Base-by-base conservation (phyloP, 164 flowering plant species). In the Saururus chinensis region DNA sequence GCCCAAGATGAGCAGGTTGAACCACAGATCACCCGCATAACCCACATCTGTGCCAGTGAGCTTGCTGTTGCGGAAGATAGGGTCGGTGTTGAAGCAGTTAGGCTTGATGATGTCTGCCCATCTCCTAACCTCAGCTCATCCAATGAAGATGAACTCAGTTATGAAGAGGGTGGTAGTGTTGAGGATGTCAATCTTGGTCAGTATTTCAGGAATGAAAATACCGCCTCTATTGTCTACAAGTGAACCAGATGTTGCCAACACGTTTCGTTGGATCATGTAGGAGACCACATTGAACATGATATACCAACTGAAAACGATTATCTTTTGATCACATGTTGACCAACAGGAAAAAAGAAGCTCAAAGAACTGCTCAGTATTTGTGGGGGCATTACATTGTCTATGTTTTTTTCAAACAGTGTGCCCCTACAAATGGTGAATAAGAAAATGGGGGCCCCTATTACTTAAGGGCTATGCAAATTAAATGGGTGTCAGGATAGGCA, bases 191-290 rank as follows among this genome's bases (percentile, higher is more conserved):
- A 92, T 56, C 74, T 92, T 92, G 20, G 98, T 92, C 1, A 92
- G 81, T 62, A 92, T 74, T 63, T 92, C 98, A n/a, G 79, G 98
- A 73, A 92, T 92, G 95, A 92, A 92, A 20, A 92, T 92, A 7
- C 98, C 98, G 0, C 97, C 98, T 0, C 98, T 1, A 92, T 89
- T 59, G 98, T 97, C 98, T 97, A 92, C 70, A 96, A 84, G 82
- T 92, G 98, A 37, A 92, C 98, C 9, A 92, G 45, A 76, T 92
- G 96, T 49, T n/a, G 98, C 70, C 70, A 89, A 97, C 60, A 53
- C 71, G 71, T 81, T 89, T 97, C n/a, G n/a, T n/a, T n/a, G n/a
- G n/a, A n/a, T 62, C 77, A 96, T 92, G 85, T 37, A 16, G 1
- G 24, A n/a, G 37, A 7, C 19, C 14, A n/a, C 6, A 7, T 53